Conservation (phyloP, 495 filamentous ascomycete species). For the Penicillium odoratum region DNA sequence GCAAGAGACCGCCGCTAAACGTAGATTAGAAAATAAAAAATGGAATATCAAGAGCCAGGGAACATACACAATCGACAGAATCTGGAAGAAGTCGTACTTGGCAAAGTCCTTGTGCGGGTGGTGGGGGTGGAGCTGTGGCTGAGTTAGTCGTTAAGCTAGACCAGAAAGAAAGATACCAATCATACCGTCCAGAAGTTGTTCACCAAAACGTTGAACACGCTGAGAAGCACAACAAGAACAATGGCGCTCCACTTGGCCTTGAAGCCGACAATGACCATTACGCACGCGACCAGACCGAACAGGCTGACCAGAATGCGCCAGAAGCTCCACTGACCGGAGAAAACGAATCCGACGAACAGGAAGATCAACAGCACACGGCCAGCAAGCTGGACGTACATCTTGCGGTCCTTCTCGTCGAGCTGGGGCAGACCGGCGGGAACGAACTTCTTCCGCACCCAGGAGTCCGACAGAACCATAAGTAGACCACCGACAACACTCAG, state of each 20-base stretch:
- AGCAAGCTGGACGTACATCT: conserved; percentile 99
- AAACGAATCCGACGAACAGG: conserved; percentile 94
- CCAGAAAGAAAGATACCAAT: background rate
- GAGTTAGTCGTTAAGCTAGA: background rate
- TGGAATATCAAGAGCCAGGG: background rate
- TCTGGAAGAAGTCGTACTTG: conserved; percentile 99
- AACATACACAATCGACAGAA: conserved; percentile 92
- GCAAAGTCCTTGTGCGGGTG: conserved; percentile 99
- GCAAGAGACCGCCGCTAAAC: conserved; percentile 77
- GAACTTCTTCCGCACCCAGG: conserved; percentile 96
- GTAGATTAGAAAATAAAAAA: conserved; percentile 19
- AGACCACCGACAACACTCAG: conserved; percentile 94
- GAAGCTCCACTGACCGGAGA: conserved; percentile 88
- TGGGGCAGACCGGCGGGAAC: conserved; percentile 91
- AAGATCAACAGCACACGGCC: conserved; percentile 96
- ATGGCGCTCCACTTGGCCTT: conserved; percentile 99
- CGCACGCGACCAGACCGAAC: conserved; percentile 84
- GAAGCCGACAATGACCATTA: conserved; percentile 99
- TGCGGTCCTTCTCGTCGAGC: conserved; percentile 97
- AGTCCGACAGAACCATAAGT: conserved; percentile 96
- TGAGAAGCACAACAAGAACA: conserved; percentile 88
- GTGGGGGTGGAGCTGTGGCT: conserved; percentile 82
- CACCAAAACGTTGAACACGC: conserved; percentile 92
- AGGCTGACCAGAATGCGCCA: conserved; percentile 79
- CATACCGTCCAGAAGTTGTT: conserved; percentile 99